Conservation (phyloP, 2,329 filamentous ascomycete species). For the Penicillium sp. region DNA sequence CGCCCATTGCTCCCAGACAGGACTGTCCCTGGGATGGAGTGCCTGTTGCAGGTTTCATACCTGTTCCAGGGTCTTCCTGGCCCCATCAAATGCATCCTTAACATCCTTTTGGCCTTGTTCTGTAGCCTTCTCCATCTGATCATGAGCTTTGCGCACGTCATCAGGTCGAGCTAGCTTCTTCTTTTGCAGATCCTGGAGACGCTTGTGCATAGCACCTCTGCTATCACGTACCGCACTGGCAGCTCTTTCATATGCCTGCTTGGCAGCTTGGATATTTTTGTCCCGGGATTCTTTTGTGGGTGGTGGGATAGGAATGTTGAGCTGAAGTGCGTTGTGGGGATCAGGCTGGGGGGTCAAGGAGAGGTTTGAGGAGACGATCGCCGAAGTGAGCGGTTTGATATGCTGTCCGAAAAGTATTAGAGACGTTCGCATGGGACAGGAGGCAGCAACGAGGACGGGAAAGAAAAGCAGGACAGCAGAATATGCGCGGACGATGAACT, state of each 20-base stretch:
- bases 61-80: conserved; percentile 40
- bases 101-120: conserved; percentile 47
- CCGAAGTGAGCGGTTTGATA: conserved; percentile 44
- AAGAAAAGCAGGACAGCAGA: background rate
- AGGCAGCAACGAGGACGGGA: background rate
- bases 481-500: conserved; percentile 24
- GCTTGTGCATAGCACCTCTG: conserved; percentile 45
- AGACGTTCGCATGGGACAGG: background rate
- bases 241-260: conserved; percentile 44
- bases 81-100: conserved; percentile 45
- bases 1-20: background rate
- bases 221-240: conserved; percentile 40
- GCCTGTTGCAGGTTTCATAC: conserved; percentile 16
- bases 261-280: conserved; percentile 40
- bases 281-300: conserved; percentile 47
- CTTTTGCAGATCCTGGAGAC: conserved; percentile 44
- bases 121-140: conserved; percentile 47
- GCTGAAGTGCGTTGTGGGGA: conserved; percentile 43
- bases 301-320: conserved; percentile 46
- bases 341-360: conserved; percentile 45
- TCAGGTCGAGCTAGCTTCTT: conserved; percentile 45
- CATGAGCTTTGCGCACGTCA: conserved; percentile 45
- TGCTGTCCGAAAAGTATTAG: conserved; percentile 30
- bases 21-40: background rate
- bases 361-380: conserved; percentile 42